These are phyloP conservation scores for Fusarium camptoceras DNA, from an alignment of 2,329 filamentous ascomycete genomes.

Conservation along the genomic window DNA sequence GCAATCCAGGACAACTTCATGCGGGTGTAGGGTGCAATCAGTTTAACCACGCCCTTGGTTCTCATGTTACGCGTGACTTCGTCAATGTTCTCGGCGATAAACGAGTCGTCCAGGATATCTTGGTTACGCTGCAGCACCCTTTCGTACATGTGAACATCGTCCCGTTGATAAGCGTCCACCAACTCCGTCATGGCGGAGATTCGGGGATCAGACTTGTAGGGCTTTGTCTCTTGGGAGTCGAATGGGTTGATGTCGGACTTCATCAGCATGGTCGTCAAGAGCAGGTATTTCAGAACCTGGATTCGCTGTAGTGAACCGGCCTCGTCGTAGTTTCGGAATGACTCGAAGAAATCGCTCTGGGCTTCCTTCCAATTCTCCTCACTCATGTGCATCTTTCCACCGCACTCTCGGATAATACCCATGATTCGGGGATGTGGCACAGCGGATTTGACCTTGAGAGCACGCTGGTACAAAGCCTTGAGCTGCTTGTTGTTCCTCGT, in stretches of 20 bases:
- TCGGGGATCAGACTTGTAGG: constrained; percentile 93
- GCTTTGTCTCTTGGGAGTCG: constrained; percentile 98
- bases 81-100: constrained; percentile 99
- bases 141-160: constrained; percentile 94
- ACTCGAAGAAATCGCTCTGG: constrained; percentile 98
- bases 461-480: constrained; percentile 91
- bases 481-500: constrained; percentile 97
- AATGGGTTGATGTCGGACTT: constrained; percentile 99
- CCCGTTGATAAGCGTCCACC: constrained; percentile 94
- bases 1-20: constrained; percentile 92
- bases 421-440: constrained; percentile 99
- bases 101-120: constrained; percentile 89
- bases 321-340: constrained; percentile 98
- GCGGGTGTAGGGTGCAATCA: constrained; percentile 93
- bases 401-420: constrained; percentile 98
- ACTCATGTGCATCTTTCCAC: constrained; percentile 99
- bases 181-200: constrained; percentile 98
- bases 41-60: constrained; percentile 91
- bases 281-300: constrained; percentile 95
- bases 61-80: constrained; percentile 98
- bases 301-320: constrained; percentile 95
- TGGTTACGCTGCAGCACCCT: constrained; percentile 86
- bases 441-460: constrained; percentile 92
- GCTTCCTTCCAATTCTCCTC: constrained; percentile 99
- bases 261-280: constrained; percentile 98